Evolutionary conservation across 805 yeast genomes (phyloP), one percentile per base, ranked within the genome.

Genomic region (Lipomyces lipofer): DNA sequence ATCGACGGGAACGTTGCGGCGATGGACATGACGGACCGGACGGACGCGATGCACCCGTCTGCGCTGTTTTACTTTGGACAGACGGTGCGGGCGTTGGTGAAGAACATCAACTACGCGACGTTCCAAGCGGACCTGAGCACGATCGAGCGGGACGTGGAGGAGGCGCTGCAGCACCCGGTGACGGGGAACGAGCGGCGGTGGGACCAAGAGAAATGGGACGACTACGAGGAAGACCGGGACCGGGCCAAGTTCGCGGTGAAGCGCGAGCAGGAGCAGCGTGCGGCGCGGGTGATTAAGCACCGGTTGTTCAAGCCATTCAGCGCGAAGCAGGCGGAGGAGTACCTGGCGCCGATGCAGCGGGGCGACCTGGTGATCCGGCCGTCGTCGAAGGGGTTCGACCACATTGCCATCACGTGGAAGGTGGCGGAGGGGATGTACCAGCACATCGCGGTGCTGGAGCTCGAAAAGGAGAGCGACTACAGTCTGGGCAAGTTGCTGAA

Each of bases 331-430:
- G 98, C 99, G 0, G 98, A 92, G 70, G 95, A 87, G 63, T 90
- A 79, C 63, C 78, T 94, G 65, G 96, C 97, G 19, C 88, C 96
- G 22, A 80, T 86, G 67, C 81, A 84, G 40, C 85, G 91, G 60
- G 99, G 99, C 49, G 96, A 88, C 63, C 81, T 89, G 72, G 96
- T 94, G 19, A 86, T 94, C 52, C 81, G 99, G 63, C 99, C 98
- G 17, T 89, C 97, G 0, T 88, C 96, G 8, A 82, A 84, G 59
- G 99, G 99, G 40, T 77, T 80, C 44, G 87, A 88, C 59, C 97
- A 84, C 70, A 77, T 94, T 63, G 90, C 96, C 2, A 84, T 92
- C 39, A 92, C 99, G 0, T 94, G 98, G 97, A 94, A 94, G 69
- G 91, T 94, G 43, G 94, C 88, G 56, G 92, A 88, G 67, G 86